Evolutionary conservation across 352 stramenopile species (phyloP), one percentile per base, ranked within the genome.

Genomic region (Phytophthora crassamura): DNA sequence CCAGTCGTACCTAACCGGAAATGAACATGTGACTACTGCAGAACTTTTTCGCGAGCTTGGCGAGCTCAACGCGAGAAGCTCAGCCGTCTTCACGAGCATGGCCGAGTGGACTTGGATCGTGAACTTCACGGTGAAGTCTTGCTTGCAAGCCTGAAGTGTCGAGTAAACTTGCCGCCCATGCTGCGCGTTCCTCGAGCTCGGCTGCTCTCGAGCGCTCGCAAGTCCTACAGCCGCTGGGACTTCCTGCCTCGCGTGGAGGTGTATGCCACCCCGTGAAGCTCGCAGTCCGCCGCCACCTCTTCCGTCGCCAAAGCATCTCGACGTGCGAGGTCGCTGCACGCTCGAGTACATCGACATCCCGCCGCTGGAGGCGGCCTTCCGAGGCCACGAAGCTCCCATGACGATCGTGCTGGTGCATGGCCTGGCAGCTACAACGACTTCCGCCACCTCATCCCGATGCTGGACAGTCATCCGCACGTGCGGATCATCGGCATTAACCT

Each of bases 401-500:
- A 89, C 77, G 5, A 40, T 86, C 16, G 77, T 84, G 9, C 51
- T 90, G 30, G 48, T 90, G n/a, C 81, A 90, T 42, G 78, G 18
- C 77, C 80, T 16, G 80, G 80, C 0, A 82, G 70, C 45, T 79
- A 82, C 66, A 66, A 76, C 14, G 77, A 87, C 42, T 89, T 87
- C 58, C 73, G 72, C 28, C 67, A 89, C 61, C 33, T 89, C 9
- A 53, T 84, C 45, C 81, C 81, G 28, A 45, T 75, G 22, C 52
- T 90, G 22, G 12, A 64, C 15, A 33, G 65, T 41, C 33, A 66
- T 45, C 58, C 51, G 30, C 60, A 45, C 42, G 40, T 74, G n/a
- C 75, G 83, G 7, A 73, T 93, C 16, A 46, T 93, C 6, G 82
- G 59, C 1, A 30, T 93, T 40, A 87, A 90, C 30, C 51, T 90